Evolutionary conservation across 192 early-diverging fungal genomes (phyloP).

Genomic region (Helicostylum pulchrum): DNA sequence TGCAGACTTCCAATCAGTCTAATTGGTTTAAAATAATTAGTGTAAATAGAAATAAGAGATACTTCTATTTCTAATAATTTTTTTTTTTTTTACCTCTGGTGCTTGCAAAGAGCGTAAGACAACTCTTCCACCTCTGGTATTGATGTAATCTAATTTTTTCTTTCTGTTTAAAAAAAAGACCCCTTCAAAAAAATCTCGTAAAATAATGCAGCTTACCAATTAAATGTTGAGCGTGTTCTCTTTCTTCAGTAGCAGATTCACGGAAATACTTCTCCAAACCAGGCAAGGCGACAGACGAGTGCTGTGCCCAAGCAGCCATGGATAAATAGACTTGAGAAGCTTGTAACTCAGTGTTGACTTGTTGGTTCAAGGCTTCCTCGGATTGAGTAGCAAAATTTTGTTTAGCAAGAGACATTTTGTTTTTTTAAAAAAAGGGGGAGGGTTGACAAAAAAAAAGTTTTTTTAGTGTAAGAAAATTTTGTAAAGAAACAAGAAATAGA

Average conservation of each 20-base stretch:
- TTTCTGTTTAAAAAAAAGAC: no score
- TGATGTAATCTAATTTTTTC: constrained; percentile 56
- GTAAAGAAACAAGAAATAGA: constrained; percentile 12
- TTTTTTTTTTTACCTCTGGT: constrained; percentile 36
- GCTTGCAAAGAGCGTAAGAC: constrained; percentile 49
- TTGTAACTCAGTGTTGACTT: constrained; percentile 59
- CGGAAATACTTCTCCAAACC: constrained; percentile 57
- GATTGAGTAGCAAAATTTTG: constrained; percentile 52
- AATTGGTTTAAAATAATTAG: neutral
- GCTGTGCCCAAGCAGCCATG: constrained; percentile 50
- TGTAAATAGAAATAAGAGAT: neutral
- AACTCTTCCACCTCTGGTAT: constrained; percentile 54
- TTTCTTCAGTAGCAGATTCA: constrained; percentile 45
- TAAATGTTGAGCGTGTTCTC: constrained; percentile 35
- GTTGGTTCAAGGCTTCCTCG: constrained; percentile 54
- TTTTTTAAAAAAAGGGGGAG: neutral
- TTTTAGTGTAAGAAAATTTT: constrained; percentile 17
- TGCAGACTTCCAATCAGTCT: constrained; percentile 53
- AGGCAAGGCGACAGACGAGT: constrained; percentile 44
- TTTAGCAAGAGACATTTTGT: constrained; percentile 50
- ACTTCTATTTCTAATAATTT: no score
- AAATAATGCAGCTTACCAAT: constrained; percentile 19
- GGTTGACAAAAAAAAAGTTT: neutral
- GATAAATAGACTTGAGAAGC: constrained; percentile 57
- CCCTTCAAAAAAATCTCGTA: neutral